Conservation (phyloP, 1,139 yeast genomes). For the Hemisphaericaspora xylanilytica region DNA sequence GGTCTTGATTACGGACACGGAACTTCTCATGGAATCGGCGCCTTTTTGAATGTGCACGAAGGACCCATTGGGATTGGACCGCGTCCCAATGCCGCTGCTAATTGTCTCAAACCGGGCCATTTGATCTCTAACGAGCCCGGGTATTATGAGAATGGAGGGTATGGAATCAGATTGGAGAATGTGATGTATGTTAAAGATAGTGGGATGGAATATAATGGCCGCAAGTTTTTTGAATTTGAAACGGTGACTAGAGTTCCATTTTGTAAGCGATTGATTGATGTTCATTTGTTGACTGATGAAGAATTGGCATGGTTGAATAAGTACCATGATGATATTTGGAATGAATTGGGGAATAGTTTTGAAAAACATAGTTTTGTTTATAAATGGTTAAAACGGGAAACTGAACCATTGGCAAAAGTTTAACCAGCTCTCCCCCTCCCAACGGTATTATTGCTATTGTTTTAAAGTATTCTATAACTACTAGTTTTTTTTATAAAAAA, state of each 20-base stretch:
- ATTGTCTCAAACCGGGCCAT: constrained; percentile 66
- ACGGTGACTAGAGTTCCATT: constrained; percentile 91
- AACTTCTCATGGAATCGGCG: constrained; percentile 97
- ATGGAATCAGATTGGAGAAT: constrained; percentile 92
- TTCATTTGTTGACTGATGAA: constrained; percentile 43
- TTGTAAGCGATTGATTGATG: constrained; percentile 28
- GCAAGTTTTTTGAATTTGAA: constrained; percentile 69
- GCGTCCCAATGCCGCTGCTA: constrained; percentile 46
- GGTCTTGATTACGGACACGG: constrained; percentile 96
- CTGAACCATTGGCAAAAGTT: constrained; percentile 35
- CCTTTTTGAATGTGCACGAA: constrained; percentile 91
- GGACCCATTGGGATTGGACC: constrained; percentile 94
- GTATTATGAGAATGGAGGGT: constrained; percentile 85
- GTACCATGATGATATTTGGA: constrained; percentile 66
- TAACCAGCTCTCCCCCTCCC: background rate
- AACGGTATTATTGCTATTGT: background rate
- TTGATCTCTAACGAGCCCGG: constrained; percentile 95
- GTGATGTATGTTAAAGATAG: constrained; percentile 63
- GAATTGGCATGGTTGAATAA: constrained; percentile 69
- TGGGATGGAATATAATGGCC: constrained; percentile 45
- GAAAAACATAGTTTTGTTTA: constrained; percentile 53
- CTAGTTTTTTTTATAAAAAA: background rate
- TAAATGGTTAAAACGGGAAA: constrained; percentile 77
- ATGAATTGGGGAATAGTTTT: constrained; percentile 46
- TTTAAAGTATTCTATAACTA: background rate